These are phyloP conservation scores for Lasiodiplodia citricola DNA, from an alignment of 2,329 filamentous ascomycete genomes.

Conservation along the genomic window DNA sequence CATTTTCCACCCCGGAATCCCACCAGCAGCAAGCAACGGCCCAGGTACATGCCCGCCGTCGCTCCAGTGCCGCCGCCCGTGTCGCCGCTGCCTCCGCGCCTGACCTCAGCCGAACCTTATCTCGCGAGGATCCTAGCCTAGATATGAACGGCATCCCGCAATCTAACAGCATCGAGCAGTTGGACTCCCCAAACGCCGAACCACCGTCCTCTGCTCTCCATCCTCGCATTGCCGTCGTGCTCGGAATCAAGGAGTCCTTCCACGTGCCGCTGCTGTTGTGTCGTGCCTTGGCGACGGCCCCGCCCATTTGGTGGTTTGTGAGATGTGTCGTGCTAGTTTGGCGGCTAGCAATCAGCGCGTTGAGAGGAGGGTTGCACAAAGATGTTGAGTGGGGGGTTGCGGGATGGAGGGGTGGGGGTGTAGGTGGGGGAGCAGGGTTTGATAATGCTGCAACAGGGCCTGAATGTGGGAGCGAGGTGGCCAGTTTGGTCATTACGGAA, in stretches of 20 bases:
- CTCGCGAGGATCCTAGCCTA: conserved; percentile 1
- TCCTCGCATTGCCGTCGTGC: conserved; percentile 77
- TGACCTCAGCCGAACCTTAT: background rate
- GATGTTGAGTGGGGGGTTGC: conserved; percentile 12
- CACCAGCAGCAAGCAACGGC: conserved; percentile 6
- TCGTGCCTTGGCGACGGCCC: conserved; percentile 72
- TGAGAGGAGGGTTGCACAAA: conserved; percentile 56
- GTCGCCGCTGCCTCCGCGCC: background rate
- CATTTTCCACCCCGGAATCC: background rate
- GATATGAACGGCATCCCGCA: background rate
- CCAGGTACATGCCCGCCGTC: background rate
- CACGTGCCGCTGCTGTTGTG: conserved; percentile 75
- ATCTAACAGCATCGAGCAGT: background rate
- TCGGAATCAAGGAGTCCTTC: conserved; percentile 75
- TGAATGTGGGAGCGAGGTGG: conserved; percentile 27
- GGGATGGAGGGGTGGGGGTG: conserved; percentile 47
- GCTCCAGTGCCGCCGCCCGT: conserved; percentile 2
- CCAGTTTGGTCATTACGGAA: conserved; percentile 56
- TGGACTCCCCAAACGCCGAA: background rate
- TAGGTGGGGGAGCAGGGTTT: background rate
- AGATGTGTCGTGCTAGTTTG: conserved; percentile 56
- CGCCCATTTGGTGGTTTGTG: conserved; percentile 74
- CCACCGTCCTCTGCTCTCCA: conserved; percentile 58
- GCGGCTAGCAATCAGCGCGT: conserved; percentile 5
- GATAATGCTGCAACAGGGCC: conserved; percentile 43